These are phyloP conservation scores for Flammula alnicola DNA, from an alignment of 1,284 basidiomycete genomes.

Conservation along the genomic window DNA sequence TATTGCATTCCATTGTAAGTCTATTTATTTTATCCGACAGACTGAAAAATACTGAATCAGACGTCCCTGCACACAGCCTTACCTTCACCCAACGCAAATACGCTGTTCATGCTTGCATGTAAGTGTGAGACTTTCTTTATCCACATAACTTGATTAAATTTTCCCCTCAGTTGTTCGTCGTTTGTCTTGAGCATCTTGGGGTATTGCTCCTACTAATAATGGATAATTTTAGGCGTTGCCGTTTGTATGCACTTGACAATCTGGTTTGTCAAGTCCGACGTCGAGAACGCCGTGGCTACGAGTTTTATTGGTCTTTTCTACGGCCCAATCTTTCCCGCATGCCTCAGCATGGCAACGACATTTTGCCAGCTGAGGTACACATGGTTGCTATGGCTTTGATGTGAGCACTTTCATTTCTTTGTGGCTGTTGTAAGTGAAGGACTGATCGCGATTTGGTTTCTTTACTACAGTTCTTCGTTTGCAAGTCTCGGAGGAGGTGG, in stretches of 20 bases:
- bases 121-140: conserved; percentile 24
- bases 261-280: conserved; percentile 53
- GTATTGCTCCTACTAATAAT: neutral
- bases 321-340: conserved; percentile 55
- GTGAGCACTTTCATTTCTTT: conserved; percentile 36
- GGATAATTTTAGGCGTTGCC: conserved; percentile 39
- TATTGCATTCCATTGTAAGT: conserved; percentile 42
- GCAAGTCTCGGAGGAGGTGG: conserved; percentile 49
- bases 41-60: neutral
- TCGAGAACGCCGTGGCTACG: conserved; percentile 51
- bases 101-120: conserved; percentile 50
- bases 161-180: neutral
- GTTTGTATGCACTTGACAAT: conserved; percentile 56
- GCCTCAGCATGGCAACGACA: conserved; percentile 48
- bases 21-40: neutral
- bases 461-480: conserved; percentile 39
- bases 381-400: conserved; percentile 57
- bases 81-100: conserved; percentile 50
- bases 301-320: conserved; percentile 50
- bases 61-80: conserved; percentile 34
- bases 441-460: neutral
- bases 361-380: conserved; percentile 51
- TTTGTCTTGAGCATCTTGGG: neutral
- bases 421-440: conserved; percentile 8
- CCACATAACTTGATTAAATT: conserved; percentile 1